Evolutionary conservation across 139 green algal species (phyloP), one percentile per base, ranked within the genome.

Genomic region (Tetraselmis striata): DNA sequence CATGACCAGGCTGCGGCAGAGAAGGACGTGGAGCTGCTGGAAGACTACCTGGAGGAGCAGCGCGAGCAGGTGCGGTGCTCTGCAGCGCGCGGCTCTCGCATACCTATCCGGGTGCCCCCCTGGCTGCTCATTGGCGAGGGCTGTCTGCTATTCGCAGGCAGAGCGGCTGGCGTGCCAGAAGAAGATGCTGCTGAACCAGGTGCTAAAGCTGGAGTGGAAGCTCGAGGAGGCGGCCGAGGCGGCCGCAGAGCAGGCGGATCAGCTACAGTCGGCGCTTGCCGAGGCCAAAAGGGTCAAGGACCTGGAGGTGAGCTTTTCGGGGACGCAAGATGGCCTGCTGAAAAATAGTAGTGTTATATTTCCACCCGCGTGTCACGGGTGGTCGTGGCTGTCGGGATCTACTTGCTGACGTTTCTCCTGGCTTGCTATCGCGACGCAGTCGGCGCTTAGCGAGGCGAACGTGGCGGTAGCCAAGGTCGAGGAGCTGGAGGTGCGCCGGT

Each of bases 101-200:
- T n/a, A n/a, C n/a, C n/a, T n/a, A n/a, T n/a, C n/a, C n/a, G n/a
- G n/a, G n/a, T n/a, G n/a, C n/a, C n/a, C n/a, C n/a, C n/a, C n/a
- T n/a, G n/a, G n/a, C n/a, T n/a, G n/a, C n/a, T n/a, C n/a, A n/a
- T n/a, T n/a, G n/a, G n/a, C n/a, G n/a, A n/a, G n/a, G 45, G 5
- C 11, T 67, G 45, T 67, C 11, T 67, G 45, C 11, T 67, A 18
- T 25, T 67, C 18, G 45, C 30, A 87, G 28, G 78, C 76, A 5
- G 79, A 90, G 80, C 75, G 87, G 29, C 83, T 93, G 26, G 85
- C 89, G 75, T 89, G 90, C 45, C 91, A 94, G 84, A 94, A 94
- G 78, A 86, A 89, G 86, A 79, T 94, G 58, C 84, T 94, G 23
- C 83, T 94, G 2, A 88, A 89, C 59, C 88, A 94, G 88, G 88